Percentiles rank a stretch among this genome's conserved stretches.
phyloP scores from a whole-genome alignment of 2,329 filamentous ascomycete species.

The Helotiales sp. region DNA sequence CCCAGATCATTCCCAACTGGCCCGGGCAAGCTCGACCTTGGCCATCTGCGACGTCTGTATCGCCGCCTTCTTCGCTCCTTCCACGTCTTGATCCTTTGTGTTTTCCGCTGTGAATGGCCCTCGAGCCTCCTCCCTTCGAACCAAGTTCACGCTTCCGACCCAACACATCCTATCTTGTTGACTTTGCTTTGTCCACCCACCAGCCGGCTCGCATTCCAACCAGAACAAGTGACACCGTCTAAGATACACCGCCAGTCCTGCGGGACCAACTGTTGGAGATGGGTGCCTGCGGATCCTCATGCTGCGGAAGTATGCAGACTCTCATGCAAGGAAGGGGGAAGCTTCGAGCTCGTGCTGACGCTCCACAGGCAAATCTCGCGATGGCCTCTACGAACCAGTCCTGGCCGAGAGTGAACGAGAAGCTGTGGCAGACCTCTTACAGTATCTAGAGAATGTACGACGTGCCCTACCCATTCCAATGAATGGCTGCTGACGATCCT shows the following conservation, averaged over 20 bases:
- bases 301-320: constrained; percentile 58
- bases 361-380: constrained; percentile 70
- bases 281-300: constrained; percentile 66
- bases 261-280: constrained; percentile 51
- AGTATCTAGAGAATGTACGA: constrained; percentile 92
- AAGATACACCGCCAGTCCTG: constrained; percentile 34
- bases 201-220: constrained; percentile 34
- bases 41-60: not conserved
- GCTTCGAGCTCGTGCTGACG: constrained; percentile 42
- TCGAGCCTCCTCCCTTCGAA: constrained; percentile 19
- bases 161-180: constrained; percentile 26
- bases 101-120: constrained; percentile 20
- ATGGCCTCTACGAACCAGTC: constrained; percentile 83
- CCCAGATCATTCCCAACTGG: not conserved
- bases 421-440: constrained; percentile 91
- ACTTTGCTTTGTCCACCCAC: constrained; percentile 34
- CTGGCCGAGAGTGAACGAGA: constrained; percentile 96
- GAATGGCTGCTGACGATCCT: constrained; percentile 30
- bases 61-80: not conserved
- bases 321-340: constrained; percentile 18
- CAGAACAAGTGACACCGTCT: constrained; percentile 36
- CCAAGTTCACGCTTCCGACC: constrained; percentile 22
- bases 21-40: constrained; percentile 25
- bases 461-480: not conserved
- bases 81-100: not conserved